Evolutionary conservation across 1,284 basidiomycete genomes (phyloP).

Genomic region (Schizophyllum commune): DNA sequence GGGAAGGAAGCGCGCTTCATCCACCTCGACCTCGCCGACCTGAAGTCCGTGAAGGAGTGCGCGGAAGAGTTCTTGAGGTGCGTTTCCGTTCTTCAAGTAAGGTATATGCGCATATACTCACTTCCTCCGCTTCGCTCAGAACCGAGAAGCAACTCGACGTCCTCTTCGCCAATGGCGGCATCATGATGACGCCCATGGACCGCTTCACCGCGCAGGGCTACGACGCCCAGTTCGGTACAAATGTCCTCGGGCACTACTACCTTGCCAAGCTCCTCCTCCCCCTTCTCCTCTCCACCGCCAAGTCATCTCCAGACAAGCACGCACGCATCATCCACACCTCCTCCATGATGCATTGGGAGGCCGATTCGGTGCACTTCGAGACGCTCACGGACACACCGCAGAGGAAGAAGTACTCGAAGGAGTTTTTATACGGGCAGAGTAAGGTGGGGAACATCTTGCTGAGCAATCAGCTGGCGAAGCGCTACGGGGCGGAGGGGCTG

Average conservation of each 20-base stretch:
- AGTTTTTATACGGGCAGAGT: constrained; percentile 36
- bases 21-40: constrained; percentile 50
- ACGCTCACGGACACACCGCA: constrained; percentile 23
- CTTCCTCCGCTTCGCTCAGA: neutral
- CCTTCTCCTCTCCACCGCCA: constrained; percentile 30
- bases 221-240: constrained; percentile 46
- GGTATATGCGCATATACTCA: neutral
- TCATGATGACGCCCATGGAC: constrained; percentile 41
- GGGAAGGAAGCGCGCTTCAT: constrained; percentile 41
- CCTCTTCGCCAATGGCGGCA: constrained; percentile 51
- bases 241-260: constrained; percentile 42
- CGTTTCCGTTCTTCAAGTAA: constrained; percentile 1
- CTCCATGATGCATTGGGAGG: constrained; percentile 24
- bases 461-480: constrained; percentile 1
- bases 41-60: constrained; percentile 42
- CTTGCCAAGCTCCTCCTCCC: constrained; percentile 46
- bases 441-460: constrained; percentile 28
- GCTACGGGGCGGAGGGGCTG: neutral
- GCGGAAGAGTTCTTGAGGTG: constrained; percentile 43
- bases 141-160: constrained; percentile 36
- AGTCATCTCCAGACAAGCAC: constrained; percentile 27
- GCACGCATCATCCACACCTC: constrained; percentile 41
- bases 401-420: constrained; percentile 18
- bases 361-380: constrained; percentile 23
- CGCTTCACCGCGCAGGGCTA: constrained; percentile 47